These are phyloP conservation scores for Xylaria sp. DNA, from an alignment of 2,329 filamentous ascomycete genomes.

Conservation along the genomic window DNA sequence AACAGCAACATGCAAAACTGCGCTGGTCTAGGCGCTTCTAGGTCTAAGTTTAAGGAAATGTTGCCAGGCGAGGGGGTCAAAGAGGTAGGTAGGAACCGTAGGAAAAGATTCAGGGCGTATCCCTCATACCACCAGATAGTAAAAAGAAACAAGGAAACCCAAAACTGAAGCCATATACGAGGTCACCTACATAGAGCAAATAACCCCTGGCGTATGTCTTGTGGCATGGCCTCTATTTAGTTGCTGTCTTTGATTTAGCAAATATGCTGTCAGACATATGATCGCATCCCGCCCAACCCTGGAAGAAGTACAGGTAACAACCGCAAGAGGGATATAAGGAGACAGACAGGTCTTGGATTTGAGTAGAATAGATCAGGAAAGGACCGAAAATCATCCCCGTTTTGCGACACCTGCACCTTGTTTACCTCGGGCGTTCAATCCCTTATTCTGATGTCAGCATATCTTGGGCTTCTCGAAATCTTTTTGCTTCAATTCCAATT, in stretches of 20 bases:
- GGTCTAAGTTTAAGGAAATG: background rate
- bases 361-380: background rate
- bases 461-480: background rate
- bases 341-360: conserved; percentile 15
- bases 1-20: background rate
- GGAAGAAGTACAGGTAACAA: background rate
- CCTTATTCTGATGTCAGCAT: background rate
- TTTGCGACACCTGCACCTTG: conserved; percentile 20
- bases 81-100: background rate
- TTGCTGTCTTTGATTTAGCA: conserved; percentile 1
- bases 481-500: too few species aligned
- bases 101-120: background rate
- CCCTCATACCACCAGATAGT: background rate
- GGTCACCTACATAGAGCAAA: background rate
- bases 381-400: conserved; percentile 19
- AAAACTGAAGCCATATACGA: background rate
- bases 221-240: background rate
- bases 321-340: background rate
- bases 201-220: background rate
- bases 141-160: conserved; percentile 4
- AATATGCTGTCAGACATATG: background rate
- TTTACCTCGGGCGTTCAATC: conserved; percentile 10
- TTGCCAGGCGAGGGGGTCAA: conserved; percentile 6
- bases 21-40: conserved; percentile 22
- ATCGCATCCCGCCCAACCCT: background rate